Evolutionary conservation across 1,284 basidiomycete genomes (phyloP), one percentile per base, ranked within the genome.

Genomic region (Rhodotorula sp.): DNA sequence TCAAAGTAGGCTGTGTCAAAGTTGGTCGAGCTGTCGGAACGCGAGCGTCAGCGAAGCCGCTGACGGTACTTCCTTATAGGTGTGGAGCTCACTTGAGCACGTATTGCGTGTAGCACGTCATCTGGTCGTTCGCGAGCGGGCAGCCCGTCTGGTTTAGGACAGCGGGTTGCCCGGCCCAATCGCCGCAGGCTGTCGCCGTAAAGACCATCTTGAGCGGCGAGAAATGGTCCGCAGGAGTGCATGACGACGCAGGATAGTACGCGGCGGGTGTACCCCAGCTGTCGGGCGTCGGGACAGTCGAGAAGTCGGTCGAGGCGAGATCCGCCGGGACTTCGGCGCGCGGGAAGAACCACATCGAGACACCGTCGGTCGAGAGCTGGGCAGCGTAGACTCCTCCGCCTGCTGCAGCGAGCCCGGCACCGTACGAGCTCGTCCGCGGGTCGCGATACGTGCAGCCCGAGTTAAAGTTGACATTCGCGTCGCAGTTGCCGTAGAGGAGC

Each of bases 361-460:
- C 53, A 10, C 73, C 75, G n/a, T 65, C 61, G 23, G 27, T 49
- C 34, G 64, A 65, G 25, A 71, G 45, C 48, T 74, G 73, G 17
- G 73, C 70, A 10, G 67, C 75, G 53, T 60, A 77, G 19, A 77
- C 56, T 10, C 80, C 79, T 8, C 80, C 80, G n/a, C 79, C 79
- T 27, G 64, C 71, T 2, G 67, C 59, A 0, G 80, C 79, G 62
- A 81, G 79, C 0, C 68, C 77, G 17, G 77, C 71, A 23, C 80
- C 80, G 61, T 80, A 79, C 27, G 79, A 79, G 14, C 68, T 67
- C 9, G 76, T 64, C 48, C 64, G 70, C 14, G 69, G 58, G 54
- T 79, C 78, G 55, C 74, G 74, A 25, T 79, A 81, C 9, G 82
- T 84, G 80, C 92, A 93, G 16, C 91, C 91, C 41, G 86, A 81